Evolutionary conservation across 768 basidiomycete species (phyloP).

Genomic region (Phlegmacium glaucopus): DNA sequence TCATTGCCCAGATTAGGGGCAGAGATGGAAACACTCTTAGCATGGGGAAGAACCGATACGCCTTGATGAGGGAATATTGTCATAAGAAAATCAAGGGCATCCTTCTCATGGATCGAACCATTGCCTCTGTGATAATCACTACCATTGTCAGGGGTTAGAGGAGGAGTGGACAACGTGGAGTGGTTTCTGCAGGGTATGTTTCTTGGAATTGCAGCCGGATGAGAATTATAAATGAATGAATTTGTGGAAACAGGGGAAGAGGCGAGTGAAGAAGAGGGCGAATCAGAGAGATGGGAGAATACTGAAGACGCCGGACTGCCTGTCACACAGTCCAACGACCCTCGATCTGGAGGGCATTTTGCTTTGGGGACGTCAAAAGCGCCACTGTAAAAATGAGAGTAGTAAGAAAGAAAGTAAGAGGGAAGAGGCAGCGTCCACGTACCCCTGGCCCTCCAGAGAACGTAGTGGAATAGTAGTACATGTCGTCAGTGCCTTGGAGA

Average conservation of each 20-base stretch:
- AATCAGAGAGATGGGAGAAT: slow-evolving; percentile 35
- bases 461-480: slow-evolving; percentile 91
- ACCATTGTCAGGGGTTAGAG: slow-evolving; percentile 72
- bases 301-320: slow-evolving; percentile 73
- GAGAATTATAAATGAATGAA: slow-evolving; percentile 10
- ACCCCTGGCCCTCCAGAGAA: slow-evolving; percentile 94
- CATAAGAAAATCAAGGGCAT: slow-evolving; percentile 76
- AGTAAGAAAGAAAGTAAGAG: slow-evolving; percentile 4
- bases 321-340: slow-evolving; percentile 97
- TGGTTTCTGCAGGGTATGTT: slow-evolving; percentile 37
- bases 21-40: slow-evolving; percentile 72
- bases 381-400: slow-evolving; percentile 56
- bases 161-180: slow-evolving; percentile 63
- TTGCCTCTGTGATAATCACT: slow-evolving; percentile 41
- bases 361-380: slow-evolving; percentile 88
- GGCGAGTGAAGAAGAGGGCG: slow-evolving; percentile 35
- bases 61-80: slow-evolving; percentile 75
- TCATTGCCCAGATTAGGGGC: slow-evolving; percentile 62
- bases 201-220: slow-evolving; percentile 33
- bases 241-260: slow-evolving; percentile 17
- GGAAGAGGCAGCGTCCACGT: slow-evolving; percentile 23
- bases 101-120: slow-evolving; percentile 43
- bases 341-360: slow-evolving; percentile 95
- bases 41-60: slow-evolving; percentile 61
- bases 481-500: slow-evolving; percentile 72